Evolutionary conservation across 768 basidiomycete species (phyloP).

Genomic region (Termitomyces sp.): DNA sequence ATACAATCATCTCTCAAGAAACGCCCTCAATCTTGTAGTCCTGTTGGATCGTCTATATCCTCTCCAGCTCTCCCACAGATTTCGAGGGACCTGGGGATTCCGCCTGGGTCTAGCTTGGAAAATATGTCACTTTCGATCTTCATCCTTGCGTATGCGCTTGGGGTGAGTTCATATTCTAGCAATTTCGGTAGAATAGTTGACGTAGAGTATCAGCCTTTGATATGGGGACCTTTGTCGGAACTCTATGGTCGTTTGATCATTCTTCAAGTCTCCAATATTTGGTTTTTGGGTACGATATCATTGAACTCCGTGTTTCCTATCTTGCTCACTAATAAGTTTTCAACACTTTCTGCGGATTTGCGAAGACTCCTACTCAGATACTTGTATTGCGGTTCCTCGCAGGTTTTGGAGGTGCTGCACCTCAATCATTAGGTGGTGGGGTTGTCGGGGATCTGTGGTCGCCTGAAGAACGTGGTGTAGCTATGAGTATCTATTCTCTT

Average conservation of each 20-base stretch:
- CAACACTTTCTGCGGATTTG: slow-evolving; percentile 45
- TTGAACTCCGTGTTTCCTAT: slow-evolving; percentile 7
- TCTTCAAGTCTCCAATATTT: slow-evolving; percentile 50
- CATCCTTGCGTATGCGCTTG: slow-evolving; percentile 32
- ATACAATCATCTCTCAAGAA: not conserved
- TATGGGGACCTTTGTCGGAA: slow-evolving; percentile 34
- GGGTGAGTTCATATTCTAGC: slow-evolving; percentile 16
- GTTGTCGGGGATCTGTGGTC: slow-evolving; percentile 47
- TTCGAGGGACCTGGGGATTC: slow-evolving; percentile 19
- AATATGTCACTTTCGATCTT: slow-evolving; percentile 39
- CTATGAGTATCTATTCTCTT: slow-evolving; percentile 46
- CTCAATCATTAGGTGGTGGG: slow-evolving; percentile 56
- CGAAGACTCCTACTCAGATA: slow-evolving; percentile 44
- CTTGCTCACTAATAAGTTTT: slow-evolving; percentile 24
- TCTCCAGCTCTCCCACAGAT: slow-evolving; percentile 23
- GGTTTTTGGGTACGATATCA: slow-evolving; percentile 45
- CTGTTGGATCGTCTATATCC: slow-evolving; percentile 27
- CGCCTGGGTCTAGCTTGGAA: slow-evolving; percentile 25
- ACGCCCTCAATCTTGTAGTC: slow-evolving; percentile 11
- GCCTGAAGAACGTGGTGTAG: slow-evolving; percentile 46
- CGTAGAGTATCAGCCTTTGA: slow-evolving; percentile 20
- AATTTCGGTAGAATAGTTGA: not conserved
- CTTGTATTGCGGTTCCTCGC: slow-evolving; percentile 58
- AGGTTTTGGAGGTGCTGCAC: slow-evolving; percentile 60
- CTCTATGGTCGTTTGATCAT: slow-evolving; percentile 38